A percentile compares a stretch with the other conserved stretches of the same genome.
Evolutionary conservation across 202 grass and related monocot species (phyloP).

Genomic region (Carex sylvatica): DNA sequence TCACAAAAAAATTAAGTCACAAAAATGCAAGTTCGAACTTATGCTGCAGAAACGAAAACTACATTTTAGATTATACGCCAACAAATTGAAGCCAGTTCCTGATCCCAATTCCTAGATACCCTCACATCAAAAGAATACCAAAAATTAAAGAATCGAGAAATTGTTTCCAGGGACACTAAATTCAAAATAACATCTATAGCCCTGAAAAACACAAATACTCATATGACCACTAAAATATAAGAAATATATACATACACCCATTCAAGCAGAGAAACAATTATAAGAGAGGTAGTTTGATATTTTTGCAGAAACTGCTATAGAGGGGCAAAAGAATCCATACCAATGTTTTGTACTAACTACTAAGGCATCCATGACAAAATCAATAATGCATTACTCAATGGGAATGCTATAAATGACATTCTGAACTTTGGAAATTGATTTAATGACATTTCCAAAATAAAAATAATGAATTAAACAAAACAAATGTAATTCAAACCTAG

Average conservation of each 20-base stretch:
- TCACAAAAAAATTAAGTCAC: too few species aligned
- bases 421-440: neutral
- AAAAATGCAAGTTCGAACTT: too few species aligned
- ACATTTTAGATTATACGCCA: too few species aligned
- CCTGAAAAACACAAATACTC: neutral
- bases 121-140: too few species aligned
- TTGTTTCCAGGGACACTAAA: too few species aligned
- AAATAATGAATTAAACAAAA: neutral
- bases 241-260: neutral
- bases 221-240: neutral
- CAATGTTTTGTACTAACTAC: neutral
- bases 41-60: too few species aligned
- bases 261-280: neutral
- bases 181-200: neutral
- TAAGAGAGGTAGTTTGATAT: neutral
- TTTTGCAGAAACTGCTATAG: neutral
- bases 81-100: too few species aligned
- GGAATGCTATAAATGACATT: neutral
- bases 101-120: too few species aligned
- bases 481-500: neutral
- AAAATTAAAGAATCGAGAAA: too few species aligned
- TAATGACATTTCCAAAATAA: conserved; percentile 1
- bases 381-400: neutral
- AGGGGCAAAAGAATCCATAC: neutral
- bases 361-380: neutral